Base-by-base conservation (phyloP, 805 yeast species). In the Sugiyamaella americana region DNA sequence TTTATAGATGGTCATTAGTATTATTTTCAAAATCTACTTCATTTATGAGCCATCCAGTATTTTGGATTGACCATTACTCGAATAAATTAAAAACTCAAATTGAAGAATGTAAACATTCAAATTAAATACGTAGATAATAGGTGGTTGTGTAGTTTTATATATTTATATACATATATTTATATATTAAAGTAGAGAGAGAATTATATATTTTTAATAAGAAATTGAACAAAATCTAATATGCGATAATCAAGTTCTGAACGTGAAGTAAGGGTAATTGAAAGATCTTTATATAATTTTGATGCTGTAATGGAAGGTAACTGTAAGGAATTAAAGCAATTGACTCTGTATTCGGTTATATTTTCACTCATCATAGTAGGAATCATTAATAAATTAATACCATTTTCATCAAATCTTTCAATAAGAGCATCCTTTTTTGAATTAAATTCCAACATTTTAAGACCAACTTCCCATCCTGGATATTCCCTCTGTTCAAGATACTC, bases 51-150 rank as follows among this genome's bases (percentile, higher is more conserved):
- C 59, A 57, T 32, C 58, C 60, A 3, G 54, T 58, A 17, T 36
- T 53, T 17, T 55, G 59, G 58, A 41, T 53, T 16, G 60, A 58
- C 41, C 59, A 58, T 26, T 56, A 55, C 44, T 52, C 54, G 29
- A 49, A 43, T 24, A 45, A 51, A 35, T 39, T 58, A 30, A 47
- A 49, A 40, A 22, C 38, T 17, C 34, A 51, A 17, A 45, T 51
- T 13, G 43, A 29, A 2, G n/a, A 5, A 17, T 21, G 40, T 21
- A 37, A 44, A 34, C 26, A 23, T 11, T 16, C 13, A 16, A 19
- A 40, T 13, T 26, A 26, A 26, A n/a, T n/a, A n/a, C n/a, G n/a
- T n/a, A n/a, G n/a, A n/a, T n/a, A n/a, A n/a, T n/a, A n/a, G n/a
- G n/a, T n/a, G n/a, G n/a, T n/a, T 29, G n/a, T 29, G 11, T 29